Evolutionary conservation across 345 rosid genomes (phyloP).

Genomic region (Ailanthus altissimus): DNA sequence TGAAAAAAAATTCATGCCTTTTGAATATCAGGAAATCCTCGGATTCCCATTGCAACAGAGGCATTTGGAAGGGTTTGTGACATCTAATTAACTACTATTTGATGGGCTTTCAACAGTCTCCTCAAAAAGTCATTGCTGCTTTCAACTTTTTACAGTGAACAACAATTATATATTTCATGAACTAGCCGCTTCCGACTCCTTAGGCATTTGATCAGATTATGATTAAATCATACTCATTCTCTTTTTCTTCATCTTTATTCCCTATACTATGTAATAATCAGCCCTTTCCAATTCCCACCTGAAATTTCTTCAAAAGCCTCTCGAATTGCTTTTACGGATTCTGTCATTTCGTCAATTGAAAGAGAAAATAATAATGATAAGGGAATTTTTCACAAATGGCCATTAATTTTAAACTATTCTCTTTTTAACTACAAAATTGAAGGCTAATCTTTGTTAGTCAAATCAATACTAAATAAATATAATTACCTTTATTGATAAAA

Average conservation of each 20-base stretch:
- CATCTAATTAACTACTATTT: neutral
- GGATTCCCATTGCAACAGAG: neutral
- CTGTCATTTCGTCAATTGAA: constrained; percentile 3
- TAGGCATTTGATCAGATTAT: constrained; percentile 5
- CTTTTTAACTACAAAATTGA: no score
- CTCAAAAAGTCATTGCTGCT: no score
- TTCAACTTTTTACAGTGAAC: neutral
- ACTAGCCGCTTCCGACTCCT: neutral
- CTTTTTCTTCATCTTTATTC: neutral
- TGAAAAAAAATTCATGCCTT: neutral
- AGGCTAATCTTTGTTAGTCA: no score
- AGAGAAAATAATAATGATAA: neutral
- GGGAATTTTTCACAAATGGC: no score
- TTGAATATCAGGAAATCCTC: neutral
- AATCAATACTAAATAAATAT: no score
- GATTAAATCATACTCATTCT: neutral
- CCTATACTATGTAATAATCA: neutral
- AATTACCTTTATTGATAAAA: no score
- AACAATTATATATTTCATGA: neutral
- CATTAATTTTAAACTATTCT: no score
- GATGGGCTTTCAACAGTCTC: constrained; percentile 11
- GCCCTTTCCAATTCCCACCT: neutral
- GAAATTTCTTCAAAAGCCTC: neutral
- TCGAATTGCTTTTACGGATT: neutral
- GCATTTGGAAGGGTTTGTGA: neutral